A percentile compares a stretch with the other conserved stretches of the same genome.
Conservation (phyloP, 148 eudicot species). For the Rheum nobile region DNA sequence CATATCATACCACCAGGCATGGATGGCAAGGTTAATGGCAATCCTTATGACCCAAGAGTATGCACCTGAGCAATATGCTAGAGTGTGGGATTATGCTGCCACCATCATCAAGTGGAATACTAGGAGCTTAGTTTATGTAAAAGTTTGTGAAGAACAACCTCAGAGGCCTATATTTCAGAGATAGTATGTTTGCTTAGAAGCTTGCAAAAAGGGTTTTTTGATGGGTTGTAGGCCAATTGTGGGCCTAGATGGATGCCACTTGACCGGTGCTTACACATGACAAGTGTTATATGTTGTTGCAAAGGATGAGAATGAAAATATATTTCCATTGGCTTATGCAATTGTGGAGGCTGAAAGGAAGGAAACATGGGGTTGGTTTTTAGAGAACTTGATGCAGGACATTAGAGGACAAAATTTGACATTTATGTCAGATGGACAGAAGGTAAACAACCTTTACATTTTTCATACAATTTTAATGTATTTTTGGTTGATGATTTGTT, state of each 20-base stretch:
- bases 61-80: background rate
- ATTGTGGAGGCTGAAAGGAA: background rate
- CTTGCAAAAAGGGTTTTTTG: background rate
- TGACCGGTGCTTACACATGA: background rate
- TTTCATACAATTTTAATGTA: no score
- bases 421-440: background rate
- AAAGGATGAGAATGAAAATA: background rate
- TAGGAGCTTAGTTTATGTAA: no score
- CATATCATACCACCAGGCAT: background rate
- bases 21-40: background rate
- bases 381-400: background rate
- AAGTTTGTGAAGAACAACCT: background rate
- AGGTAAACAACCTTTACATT: no score
- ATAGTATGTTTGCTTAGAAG: background rate
- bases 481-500: no score
- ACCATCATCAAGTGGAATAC: background rate
- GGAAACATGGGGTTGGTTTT: background rate
- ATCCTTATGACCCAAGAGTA: background rate
- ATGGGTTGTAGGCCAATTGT: background rate
- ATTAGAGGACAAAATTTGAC: background rate
- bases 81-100: background rate
- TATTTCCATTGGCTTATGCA: background rate
- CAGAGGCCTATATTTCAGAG: background rate
- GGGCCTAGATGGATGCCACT: background rate
- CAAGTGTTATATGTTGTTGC: background rate